Evolutionary conservation across 192 early-diverging fungal species (phyloP).

Genomic region (Diversispora epigaea): DNA sequence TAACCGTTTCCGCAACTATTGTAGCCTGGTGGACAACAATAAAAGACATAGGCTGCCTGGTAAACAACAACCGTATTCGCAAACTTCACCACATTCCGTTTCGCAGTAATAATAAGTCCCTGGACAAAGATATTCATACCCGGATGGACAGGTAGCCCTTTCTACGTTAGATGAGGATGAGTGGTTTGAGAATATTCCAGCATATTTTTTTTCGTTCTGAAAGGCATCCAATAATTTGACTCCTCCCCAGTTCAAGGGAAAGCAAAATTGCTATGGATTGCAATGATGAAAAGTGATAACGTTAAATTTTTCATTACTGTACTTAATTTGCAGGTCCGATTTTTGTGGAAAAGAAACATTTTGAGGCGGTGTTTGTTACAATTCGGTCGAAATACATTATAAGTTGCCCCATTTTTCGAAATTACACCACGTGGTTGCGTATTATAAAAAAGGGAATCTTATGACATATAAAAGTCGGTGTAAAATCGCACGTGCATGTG

Average conservation of each 20-base stretch:
- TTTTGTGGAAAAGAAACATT: too few species aligned
- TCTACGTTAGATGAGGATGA: conserved; percentile 5
- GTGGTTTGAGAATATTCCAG: not conserved
- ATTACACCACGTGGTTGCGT: too few species aligned
- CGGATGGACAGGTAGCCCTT: too few species aligned
- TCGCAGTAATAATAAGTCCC: not conserved
- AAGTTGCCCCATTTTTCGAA: too few species aligned
- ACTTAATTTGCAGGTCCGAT: too few species aligned
- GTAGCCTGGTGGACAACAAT: not conserved
- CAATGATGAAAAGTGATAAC: not conserved
- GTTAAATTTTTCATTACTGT: too few species aligned
- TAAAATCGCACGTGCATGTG: too few species aligned
- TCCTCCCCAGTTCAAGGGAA: not conserved
- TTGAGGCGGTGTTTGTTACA: too few species aligned
- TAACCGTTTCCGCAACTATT: not conserved
- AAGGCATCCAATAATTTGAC: conserved; percentile 1
- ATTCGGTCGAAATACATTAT: too few species aligned
- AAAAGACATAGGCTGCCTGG: not conserved
- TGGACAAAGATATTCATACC: not conserved
- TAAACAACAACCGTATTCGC: not conserved
- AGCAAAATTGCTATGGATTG: conserved; percentile 13
- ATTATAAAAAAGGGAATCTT: too few species aligned
- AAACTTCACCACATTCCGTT: not conserved
- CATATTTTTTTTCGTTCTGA: not conserved
- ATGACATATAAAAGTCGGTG: too few species aligned